Percentiles rank a stretch among this genome's conserved stretches.
Conservation (phyloP, 1,284 basidiomycete species). For the Cutaneotrichosporon spelunceum region DNA sequence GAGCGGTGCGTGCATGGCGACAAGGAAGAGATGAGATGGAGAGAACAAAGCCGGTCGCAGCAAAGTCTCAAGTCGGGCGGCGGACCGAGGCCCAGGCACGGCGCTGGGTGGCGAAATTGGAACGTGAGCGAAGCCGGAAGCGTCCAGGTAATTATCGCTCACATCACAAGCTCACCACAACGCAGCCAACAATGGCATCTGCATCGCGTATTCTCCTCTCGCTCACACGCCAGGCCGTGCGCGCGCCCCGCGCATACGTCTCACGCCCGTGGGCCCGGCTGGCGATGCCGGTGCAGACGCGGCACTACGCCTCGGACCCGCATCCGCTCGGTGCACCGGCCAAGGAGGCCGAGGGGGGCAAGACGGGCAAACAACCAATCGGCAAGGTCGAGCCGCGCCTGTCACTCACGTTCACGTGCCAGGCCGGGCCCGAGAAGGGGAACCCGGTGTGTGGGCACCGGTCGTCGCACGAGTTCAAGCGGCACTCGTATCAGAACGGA, state of each 20-base stretch:
- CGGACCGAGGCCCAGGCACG: neutral
- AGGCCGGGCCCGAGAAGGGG: constrained; percentile 53
- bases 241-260: neutral
- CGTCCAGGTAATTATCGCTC: too few relatives aligned
- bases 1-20: constrained; percentile 45
- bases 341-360: neutral
- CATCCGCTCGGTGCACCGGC: constrained; percentile 11
- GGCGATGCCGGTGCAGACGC: neutral
- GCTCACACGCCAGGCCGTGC: constrained; percentile 1
- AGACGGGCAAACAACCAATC: constrained; percentile 19
- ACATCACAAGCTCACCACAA: neutral
- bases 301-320: too few relatives aligned
- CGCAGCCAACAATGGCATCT: constrained; percentile 2
- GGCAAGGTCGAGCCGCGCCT: constrained; percentile 44
- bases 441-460: constrained; percentile 66
- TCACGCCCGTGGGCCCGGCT: neutral
- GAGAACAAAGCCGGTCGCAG: too few relatives aligned
- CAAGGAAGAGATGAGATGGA: neutral
- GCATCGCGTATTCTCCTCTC: neutral
- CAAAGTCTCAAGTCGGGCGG: too few relatives aligned
- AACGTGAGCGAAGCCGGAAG: neutral
- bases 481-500: constrained; percentile 76
- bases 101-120: constrained; percentile 10
- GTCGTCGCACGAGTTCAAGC: constrained; percentile 83
- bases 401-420: constrained; percentile 80